Conservation (phyloP, 805 yeast species). For the Priceomyces castillae region DNA sequence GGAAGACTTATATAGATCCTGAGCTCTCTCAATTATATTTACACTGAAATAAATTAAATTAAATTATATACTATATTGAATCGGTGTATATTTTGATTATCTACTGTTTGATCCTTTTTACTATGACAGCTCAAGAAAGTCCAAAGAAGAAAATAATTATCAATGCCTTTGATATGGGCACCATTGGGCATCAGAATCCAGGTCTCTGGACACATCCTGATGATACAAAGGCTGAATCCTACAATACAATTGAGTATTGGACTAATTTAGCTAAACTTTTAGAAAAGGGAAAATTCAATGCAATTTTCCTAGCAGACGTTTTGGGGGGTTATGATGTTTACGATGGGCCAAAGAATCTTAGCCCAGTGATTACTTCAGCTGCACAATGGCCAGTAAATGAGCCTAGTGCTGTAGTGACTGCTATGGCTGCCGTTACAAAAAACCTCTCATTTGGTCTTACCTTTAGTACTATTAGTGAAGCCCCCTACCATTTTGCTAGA, state of each 20-base stretch:
- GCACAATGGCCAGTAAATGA: slow-evolving; percentile 39
- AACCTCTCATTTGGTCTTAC: slow-evolving; percentile 41
- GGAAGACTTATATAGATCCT: too few relatives aligned
- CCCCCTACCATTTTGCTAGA: slow-evolving; percentile 42
- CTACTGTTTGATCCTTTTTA: too few relatives aligned
- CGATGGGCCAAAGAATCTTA: slow-evolving; percentile 37
- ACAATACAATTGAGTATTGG: slow-evolving; percentile 30
- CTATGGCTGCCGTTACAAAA: slow-evolving; percentile 44
- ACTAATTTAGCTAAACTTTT: slow-evolving; percentile 34
- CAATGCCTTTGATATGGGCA: slow-evolving; percentile 36
- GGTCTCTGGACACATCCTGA: slow-evolving; percentile 38
- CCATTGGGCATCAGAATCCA: slow-evolving; percentile 21
- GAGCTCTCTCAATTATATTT: too few relatives aligned
- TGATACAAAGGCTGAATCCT: slow-evolving; percentile 23
- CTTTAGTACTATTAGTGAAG: slow-evolving; percentile 42
- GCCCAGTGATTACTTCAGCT: slow-evolving; percentile 31
- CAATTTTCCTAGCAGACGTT: slow-evolving; percentile 37
- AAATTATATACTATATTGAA: too few relatives aligned
- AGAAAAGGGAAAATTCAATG: slow-evolving; percentile 39
- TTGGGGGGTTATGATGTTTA: slow-evolving; percentile 41
- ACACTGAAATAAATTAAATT: too few relatives aligned
- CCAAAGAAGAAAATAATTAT: slow-evolving; percentile 24
- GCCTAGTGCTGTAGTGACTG: slow-evolving; percentile 36
- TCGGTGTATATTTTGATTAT: too few relatives aligned
- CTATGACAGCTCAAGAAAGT: slow-evolving; percentile 7